Conservation (phyloP, 2,329 filamentous ascomycete genomes). For the Sphaerulina vaccinii region DNA sequence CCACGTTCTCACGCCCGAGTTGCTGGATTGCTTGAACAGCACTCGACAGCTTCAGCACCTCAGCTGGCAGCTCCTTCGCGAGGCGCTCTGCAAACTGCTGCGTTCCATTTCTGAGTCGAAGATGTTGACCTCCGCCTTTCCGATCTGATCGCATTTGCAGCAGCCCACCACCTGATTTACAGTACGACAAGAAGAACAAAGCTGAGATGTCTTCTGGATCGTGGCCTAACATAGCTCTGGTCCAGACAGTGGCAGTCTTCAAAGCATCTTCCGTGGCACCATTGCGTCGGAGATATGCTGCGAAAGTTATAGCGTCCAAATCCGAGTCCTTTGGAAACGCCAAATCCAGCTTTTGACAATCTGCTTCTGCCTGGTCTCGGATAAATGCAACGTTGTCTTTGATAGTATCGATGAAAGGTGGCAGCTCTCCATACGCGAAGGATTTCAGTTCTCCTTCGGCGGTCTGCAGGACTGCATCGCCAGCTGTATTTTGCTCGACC, state of each 20-base stretch:
- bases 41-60: conserved; percentile 24
- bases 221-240: conserved; percentile 50
- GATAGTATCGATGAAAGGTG: conserved; percentile 31
- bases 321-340: conserved; percentile 24
- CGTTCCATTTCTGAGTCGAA: conserved; percentile 51
- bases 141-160: conserved; percentile 53
- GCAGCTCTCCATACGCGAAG: conserved; percentile 37
- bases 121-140: conserved; percentile 52
- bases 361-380: conserved; percentile 38
- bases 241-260: conserved; percentile 46
- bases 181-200: conserved; percentile 56
- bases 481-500: conserved; percentile 49
- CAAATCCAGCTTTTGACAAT: conserved; percentile 37
- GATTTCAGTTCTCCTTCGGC: conserved; percentile 33
- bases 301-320: conserved; percentile 40
- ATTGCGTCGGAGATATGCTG: conserved; percentile 37
- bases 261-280: conserved; percentile 37
- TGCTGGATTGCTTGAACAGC: conserved; percentile 9
- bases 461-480: conserved; percentile 44
- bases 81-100: conserved; percentile 42
- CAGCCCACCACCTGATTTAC: conserved; percentile 52
- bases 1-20: conserved; percentile 20
- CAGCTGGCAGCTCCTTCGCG: conserved; percentile 34
- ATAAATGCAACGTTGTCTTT: conserved; percentile 33
- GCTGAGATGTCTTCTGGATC: conserved; percentile 52